These are phyloP conservation scores for Senecio squalidus DNA, from an alignment of 140 eudicot species.

Conservation along the genomic window DNA sequence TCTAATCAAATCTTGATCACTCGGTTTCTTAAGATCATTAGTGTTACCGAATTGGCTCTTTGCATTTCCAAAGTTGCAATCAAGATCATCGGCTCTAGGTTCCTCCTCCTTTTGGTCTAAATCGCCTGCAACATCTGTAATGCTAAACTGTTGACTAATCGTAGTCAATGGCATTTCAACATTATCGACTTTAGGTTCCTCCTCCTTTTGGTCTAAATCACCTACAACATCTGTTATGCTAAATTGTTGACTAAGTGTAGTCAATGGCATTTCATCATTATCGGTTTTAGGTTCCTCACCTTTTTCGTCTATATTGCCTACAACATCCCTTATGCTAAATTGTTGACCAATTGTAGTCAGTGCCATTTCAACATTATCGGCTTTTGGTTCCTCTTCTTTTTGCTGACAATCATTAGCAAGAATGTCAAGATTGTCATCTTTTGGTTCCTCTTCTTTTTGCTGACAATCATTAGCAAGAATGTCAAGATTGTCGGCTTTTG, in stretches of 20 bases:
- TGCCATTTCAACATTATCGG: constrained; percentile 16
- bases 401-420: constrained; percentile 11
- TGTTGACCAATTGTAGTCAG: constrained; percentile 2
- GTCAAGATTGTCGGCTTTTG: constrained; percentile 15
- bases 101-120: constrained; percentile 12
- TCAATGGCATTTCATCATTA: background rate
- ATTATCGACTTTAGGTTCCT: constrained; percentile 17
- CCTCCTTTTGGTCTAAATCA: constrained; percentile 23
- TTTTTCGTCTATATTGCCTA: constrained; percentile 4
- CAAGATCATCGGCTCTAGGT: background rate
- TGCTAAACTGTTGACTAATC: constrained; percentile 1
- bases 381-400: constrained; percentile 18
- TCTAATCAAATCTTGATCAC: constrained; percentile 24
- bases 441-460: constrained; percentile 21
- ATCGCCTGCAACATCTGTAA: constrained; percentile 28
- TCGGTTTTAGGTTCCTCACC: constrained; percentile 7
- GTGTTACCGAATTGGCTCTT: background rate
- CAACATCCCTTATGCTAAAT: constrained; percentile 29
- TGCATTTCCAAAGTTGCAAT: constrained; percentile 9
- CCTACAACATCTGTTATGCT: constrained; percentile 20
- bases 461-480: too few species aligned
- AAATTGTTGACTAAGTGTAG: background rate
- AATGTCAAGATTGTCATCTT: constrained; percentile 13
- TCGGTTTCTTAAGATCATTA: background rate
- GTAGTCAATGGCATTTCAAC: constrained; percentile 3